Percentiles rank a stretch among this genome's conserved stretches.
These are phyloP conservation scores for Cryptococcus amylolentus DNA, from an alignment of 1,284 basidiomycete genomes.

Conservation along the genomic window DNA sequence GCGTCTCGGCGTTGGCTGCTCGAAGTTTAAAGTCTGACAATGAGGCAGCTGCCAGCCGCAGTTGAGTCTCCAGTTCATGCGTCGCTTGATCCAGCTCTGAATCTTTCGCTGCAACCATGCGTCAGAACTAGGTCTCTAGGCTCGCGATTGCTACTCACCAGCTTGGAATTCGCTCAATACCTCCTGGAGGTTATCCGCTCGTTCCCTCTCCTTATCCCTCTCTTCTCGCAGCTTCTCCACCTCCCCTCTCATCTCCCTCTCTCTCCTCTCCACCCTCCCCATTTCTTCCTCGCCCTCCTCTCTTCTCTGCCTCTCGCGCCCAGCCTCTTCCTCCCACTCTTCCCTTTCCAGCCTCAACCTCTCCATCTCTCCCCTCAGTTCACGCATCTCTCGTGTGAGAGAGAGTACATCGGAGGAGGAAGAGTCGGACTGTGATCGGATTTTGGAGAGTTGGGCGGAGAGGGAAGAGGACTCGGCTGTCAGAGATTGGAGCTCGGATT, in stretches of 20 bases:
- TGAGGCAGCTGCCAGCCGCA: conserved; percentile 65
- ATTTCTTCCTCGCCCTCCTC: conserved; percentile 63
- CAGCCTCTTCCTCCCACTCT: conserved; percentile 76
- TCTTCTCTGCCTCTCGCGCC: conserved; percentile 66
- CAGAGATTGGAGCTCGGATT: conserved; percentile 68
- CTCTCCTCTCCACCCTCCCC: conserved; percentile 61
- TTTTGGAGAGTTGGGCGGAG: conserved; percentile 62
- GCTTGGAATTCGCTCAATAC: conserved; percentile 93
- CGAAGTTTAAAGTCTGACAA: conserved; percentile 81
- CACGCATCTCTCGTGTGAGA: conserved; percentile 75
- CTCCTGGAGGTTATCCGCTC: conserved; percentile 77
- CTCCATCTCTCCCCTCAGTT: conserved; percentile 77
- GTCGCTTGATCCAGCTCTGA: conserved; percentile 64
- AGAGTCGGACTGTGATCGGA: conserved; percentile 53
- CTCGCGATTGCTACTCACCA: conserved; percentile 55
- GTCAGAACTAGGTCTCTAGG: neutral
- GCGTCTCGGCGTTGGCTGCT: conserved; percentile 71
- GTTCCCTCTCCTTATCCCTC: conserved; percentile 68
- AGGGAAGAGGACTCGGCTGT: conserved; percentile 69
- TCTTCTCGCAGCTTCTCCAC: conserved; percentile 58
- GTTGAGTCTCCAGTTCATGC: conserved; percentile 71
- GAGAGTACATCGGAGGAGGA: conserved; percentile 64
- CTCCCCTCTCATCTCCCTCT: conserved; percentile 62
- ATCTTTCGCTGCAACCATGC: conserved; percentile 52
- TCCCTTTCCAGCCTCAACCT: conserved; percentile 76